A percentile compares a stretch with the other conserved stretches of the same genome.
Evolutionary conservation across 2,329 filamentous ascomycete genomes (phyloP).

Genomic region (Thelonectria blattea): DNA sequence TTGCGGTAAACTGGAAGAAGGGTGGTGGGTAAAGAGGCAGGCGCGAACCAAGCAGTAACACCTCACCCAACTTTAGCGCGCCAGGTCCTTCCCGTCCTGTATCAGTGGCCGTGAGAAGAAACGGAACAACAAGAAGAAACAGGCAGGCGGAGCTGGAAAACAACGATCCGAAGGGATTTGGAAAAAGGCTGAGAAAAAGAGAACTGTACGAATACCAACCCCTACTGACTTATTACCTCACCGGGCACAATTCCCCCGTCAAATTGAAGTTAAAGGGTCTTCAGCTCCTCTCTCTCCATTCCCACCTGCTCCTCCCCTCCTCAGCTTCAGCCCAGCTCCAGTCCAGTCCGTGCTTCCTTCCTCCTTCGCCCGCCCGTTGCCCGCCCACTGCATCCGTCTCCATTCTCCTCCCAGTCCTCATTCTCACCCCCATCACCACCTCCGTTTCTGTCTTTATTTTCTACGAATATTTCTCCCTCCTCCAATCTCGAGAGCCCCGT

Average conservation of each 20-base stretch:
- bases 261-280: neutral
- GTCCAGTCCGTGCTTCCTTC: neutral
- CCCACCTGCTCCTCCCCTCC: too few species aligned
- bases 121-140: neutral
- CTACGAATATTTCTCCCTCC: neutral
- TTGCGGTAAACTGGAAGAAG: neutral
- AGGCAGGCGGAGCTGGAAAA: neutral
- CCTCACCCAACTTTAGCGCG: neutral
- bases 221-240: too few species aligned
- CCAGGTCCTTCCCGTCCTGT: too few species aligned
- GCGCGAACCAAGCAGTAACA: neutral
- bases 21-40: neutral
- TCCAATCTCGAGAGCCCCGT: neutral
- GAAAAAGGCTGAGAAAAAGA: neutral
- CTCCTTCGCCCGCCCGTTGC: conserved; percentile 5
- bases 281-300: neutral
- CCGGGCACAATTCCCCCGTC: neutral
- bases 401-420: neutral
- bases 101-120: neutral
- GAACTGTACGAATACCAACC: too few species aligned
- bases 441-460: conserved; percentile 4
- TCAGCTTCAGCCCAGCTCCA: neutral
- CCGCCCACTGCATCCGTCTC: conserved; percentile 1
- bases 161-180: neutral
- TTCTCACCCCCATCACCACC: conserved; percentile 10